Percentiles rank a stretch among this genome's conserved stretches.
These are phyloP conservation scores for Batkoa obscura DNA, from an alignment of 371 early-diverging fungal species.

Conservation along the genomic window DNA sequence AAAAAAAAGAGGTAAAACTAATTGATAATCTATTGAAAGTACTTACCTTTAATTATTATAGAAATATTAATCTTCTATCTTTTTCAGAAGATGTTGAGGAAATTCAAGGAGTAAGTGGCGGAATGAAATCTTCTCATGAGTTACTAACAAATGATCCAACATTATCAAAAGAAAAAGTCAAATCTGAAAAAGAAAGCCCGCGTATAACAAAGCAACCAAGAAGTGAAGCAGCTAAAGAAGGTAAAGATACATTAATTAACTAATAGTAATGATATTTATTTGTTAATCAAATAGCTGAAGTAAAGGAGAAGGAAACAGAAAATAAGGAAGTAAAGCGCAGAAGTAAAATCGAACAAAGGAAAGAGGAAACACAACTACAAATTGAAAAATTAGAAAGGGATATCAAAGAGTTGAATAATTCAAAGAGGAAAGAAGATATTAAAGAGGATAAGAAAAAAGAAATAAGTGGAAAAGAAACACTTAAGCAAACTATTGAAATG, in stretches of 20 bases:
- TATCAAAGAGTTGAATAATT: constrained; percentile 2
- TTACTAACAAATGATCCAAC: constrained; percentile 10
- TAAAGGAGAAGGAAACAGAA: too few species aligned
- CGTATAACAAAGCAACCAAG: background rate
- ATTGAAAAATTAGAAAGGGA: background rate
- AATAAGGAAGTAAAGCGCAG: too few species aligned
- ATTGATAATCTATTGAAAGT: background rate
- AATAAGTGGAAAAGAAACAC: background rate
- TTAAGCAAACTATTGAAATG: background rate
- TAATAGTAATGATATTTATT: background rate
- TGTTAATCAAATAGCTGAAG: too few species aligned
- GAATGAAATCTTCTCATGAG: constrained; percentile 33
- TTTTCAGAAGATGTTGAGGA: constrained; percentile 63
- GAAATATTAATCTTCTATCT: constrained; percentile 59
- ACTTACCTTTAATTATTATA: constrained; percentile 10
- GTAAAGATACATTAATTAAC: constrained; percentile 8
- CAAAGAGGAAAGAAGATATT: background rate
- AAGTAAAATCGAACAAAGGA: constrained; percentile 5
- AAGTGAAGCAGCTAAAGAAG: constrained; percentile 6
- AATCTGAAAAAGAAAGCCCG: background rate
- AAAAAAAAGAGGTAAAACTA: constrained; percentile 19
- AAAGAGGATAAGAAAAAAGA: background rate
- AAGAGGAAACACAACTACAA: constrained; percentile 6
- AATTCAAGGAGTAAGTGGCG: constrained; percentile 12
- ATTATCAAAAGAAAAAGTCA: constrained; percentile 1